phyloP scores from a whole-genome alignment of 1,284 basidiomycete species.

The Taiwanofungus camphoratus region DNA sequence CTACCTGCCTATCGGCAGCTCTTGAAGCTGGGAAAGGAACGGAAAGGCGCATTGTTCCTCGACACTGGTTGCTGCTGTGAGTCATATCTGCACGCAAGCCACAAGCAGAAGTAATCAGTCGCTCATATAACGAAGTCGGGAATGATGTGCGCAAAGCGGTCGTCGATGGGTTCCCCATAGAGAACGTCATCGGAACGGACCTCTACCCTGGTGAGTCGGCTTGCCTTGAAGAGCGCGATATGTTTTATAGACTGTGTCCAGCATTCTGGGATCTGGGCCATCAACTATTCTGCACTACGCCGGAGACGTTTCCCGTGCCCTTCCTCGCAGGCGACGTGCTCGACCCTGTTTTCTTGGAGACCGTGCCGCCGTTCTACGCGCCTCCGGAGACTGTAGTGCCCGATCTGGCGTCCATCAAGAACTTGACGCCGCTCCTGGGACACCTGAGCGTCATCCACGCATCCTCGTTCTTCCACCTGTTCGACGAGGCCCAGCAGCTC shows the following conservation, averaged over 20 bases:
- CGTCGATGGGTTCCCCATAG: constrained; percentile 30
- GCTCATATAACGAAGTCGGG: constrained; percentile 29
- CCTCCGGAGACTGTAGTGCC: constrained; percentile 22
- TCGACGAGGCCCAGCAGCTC: constrained; percentile 33
- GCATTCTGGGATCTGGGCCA: constrained; percentile 29
- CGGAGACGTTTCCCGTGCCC: constrained; percentile 34
- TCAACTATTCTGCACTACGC: constrained; percentile 24
- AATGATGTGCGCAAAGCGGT: constrained; percentile 35
- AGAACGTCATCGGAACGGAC: constrained; percentile 29
- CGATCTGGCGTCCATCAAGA: constrained; percentile 27
- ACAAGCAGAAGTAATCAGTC: too few relatives aligned
- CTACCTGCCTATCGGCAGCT: constrained; percentile 36
- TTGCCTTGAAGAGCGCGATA: too few relatives aligned
- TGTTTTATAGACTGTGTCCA: too few relatives aligned
- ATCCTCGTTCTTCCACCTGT: constrained; percentile 41
- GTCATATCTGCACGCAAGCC: constrained; percentile 13
- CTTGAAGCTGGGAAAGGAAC: constrained; percentile 30
- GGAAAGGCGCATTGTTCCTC: constrained; percentile 37
- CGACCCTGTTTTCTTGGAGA: constrained; percentile 27
- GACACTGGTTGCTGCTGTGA: constrained; percentile 41
- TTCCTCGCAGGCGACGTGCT: constrained; percentile 42
- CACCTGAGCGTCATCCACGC: constrained; percentile 35
- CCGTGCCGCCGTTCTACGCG: constrained; percentile 22
- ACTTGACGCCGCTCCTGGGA: constrained; percentile 32
- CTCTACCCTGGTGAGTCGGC: constrained; percentile 20